These are phyloP conservation scores for Pseudoturritis turrita DNA, from an alignment of 345 rosid species.

Conservation along the genomic window DNA sequence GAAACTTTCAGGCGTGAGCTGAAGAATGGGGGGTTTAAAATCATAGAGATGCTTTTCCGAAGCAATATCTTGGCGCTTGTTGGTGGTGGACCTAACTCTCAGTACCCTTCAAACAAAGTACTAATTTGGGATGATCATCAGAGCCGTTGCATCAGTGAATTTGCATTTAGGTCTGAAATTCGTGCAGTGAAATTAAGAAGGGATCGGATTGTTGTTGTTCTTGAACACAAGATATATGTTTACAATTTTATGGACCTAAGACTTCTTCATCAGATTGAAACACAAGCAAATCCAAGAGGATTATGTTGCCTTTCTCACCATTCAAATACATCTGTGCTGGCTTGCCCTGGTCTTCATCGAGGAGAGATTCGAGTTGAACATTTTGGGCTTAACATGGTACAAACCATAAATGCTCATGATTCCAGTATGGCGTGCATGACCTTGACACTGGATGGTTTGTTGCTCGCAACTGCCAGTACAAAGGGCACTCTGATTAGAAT, in stretches of 20 bases:
- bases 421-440: slow-evolving; percentile 70
- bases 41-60: slow-evolving; percentile 87
- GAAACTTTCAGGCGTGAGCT: slow-evolving; percentile 67
- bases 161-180: slow-evolving; percentile 74
- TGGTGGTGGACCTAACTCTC: slow-evolving; percentile 66
- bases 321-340: slow-evolving; percentile 64
- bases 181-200: slow-evolving; percentile 67
- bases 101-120: slow-evolving; percentile 73
- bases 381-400: slow-evolving; percentile 67
- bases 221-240: slow-evolving; percentile 82
- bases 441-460: slow-evolving; percentile 77
- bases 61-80: slow-evolving; percentile 87
- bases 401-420: slow-evolving; percentile 69
- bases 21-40: slow-evolving; percentile 63
- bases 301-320: slow-evolving; percentile 84
- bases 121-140: slow-evolving; percentile 89
- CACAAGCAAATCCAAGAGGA: slow-evolving; percentile 73
- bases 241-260: slow-evolving; percentile 65
- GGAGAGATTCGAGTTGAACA: slow-evolving; percentile 78
- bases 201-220: slow-evolving; percentile 71
- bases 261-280: slow-evolving; percentile 84
- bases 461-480: slow-evolving; percentile 88
- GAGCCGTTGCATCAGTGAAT: slow-evolving; percentile 78
- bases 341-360: slow-evolving; percentile 73
- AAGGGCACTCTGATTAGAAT: slow-evolving; percentile 87